These are phyloP conservation scores for Euptelea pleiosperma DNA, from an alignment of 164 flowering plant genomes.

Conservation along the genomic window DNA sequence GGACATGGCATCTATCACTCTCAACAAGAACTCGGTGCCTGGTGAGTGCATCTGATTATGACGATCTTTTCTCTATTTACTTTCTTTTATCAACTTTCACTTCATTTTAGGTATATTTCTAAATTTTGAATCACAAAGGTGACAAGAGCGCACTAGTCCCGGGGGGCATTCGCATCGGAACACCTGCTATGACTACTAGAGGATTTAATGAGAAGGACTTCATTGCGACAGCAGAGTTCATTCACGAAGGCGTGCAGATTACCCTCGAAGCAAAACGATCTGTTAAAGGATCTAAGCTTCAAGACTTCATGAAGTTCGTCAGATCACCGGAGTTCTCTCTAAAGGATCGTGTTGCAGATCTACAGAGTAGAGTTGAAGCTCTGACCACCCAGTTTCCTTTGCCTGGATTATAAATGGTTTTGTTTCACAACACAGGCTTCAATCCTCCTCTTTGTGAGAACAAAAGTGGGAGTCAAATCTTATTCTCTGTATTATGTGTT, in stretches of 20 bases:
- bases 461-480: too few species aligned
- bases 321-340: slow-evolving; percentile 59
- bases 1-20: slow-evolving; percentile 87
- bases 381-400: slow-evolving; percentile 75
- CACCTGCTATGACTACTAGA: slow-evolving; percentile 98
- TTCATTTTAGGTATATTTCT: not conserved
- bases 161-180: slow-evolving; percentile 89
- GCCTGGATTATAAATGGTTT: slow-evolving; percentile 64
- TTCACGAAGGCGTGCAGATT: slow-evolving; percentile 85
- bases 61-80: not conserved
- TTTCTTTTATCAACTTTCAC: not conserved
- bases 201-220: slow-evolving; percentile 75
- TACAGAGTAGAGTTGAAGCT: slow-evolving; percentile 65
- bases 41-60: slow-evolving; percentile 34
- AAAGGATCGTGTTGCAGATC: slow-evolving; percentile 41
- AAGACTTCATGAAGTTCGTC: slow-evolving; percentile 70
- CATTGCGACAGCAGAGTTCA: slow-evolving; percentile 59
- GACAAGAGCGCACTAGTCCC: slow-evolving; percentile 90
- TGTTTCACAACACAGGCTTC: too few species aligned
- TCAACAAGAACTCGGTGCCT: slow-evolving; percentile 93
- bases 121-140: slow-evolving; percentile 34
- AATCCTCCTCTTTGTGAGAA: too few species aligned
- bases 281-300: slow-evolving; percentile 75
- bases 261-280: slow-evolving; percentile 56
- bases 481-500: not conserved